Percentiles rank a stretch among this genome's conserved stretches.
Conservation (phyloP, 2,329 filamentous ascomycete genomes). For the Alternaria hordeiaustralica region DNA sequence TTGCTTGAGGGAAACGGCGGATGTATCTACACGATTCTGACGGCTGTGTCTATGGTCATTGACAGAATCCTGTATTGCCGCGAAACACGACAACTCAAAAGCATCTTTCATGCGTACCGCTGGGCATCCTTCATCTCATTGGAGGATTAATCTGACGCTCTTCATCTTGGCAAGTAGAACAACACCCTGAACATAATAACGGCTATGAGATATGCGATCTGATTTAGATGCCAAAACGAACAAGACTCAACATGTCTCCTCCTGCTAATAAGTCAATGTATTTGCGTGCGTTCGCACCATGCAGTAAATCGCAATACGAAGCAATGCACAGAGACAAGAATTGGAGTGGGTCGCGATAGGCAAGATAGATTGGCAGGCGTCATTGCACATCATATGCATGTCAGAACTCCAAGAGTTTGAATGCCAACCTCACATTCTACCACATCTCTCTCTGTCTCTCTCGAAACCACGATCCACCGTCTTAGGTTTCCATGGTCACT, state of each 20-base stretch:
- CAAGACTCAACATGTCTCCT: not conserved
- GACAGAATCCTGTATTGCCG: too few species aligned
- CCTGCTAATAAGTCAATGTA: not conserved
- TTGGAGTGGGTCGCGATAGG: not conserved
- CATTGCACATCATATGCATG: slow-evolving; percentile 1
- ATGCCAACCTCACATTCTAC: not conserved
- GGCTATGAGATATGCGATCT: not conserved
- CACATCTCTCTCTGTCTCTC: not conserved
- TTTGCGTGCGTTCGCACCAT: not conserved
- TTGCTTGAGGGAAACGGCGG: not conserved
- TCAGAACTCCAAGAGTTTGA: not conserved
- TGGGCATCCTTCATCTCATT: not conserved
- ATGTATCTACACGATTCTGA: not conserved
- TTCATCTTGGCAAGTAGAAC: not conserved
- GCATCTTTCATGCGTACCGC: too few species aligned
- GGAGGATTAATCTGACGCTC: not conserved
- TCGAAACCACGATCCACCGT: not conserved
- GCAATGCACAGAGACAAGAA: not conserved
- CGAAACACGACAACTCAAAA: not conserved
- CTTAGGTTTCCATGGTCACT: not conserved
- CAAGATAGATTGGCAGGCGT: slow-evolving; percentile 1
- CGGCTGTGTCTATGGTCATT: not conserved
- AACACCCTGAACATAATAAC: not conserved
- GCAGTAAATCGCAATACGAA: not conserved
- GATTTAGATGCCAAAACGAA: too few species aligned